phyloP scores from a whole-genome alignment of 2,329 filamentous ascomycete genomes.

The Lasiodiplodia theobromae region DNA sequence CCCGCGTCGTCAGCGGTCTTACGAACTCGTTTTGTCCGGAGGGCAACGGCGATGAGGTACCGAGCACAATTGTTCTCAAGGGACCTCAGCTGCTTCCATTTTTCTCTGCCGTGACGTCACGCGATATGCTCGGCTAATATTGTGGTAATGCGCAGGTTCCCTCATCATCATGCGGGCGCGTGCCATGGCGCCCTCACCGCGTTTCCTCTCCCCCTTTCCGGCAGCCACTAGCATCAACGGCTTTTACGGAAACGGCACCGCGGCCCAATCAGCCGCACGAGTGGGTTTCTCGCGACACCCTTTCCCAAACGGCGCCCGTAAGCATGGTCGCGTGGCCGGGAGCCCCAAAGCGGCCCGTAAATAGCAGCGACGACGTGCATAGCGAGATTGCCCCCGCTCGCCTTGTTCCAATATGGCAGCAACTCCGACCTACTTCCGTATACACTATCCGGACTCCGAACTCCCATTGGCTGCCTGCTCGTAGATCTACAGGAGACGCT shows the following conservation, averaged over 20 bases:
- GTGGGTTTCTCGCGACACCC: not conserved
- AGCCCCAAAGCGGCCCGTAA: not conserved
- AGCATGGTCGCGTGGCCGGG: slow-evolving; percentile 13
- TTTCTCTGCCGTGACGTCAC: slow-evolving; percentile 5
- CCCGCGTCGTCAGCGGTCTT: not conserved
- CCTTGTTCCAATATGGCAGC: not conserved
- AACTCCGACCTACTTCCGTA: slow-evolving; percentile 10
- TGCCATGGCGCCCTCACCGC: not conserved
- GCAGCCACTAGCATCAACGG: not conserved
- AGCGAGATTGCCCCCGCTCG: slow-evolving; percentile 18
- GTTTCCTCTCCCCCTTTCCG: slow-evolving; percentile 6
- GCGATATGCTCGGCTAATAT: not conserved
- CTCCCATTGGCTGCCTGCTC: not conserved
- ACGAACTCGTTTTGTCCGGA: not conserved
- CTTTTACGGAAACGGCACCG: slow-evolving; percentile 9
- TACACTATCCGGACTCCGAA: not conserved
- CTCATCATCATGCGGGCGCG: not conserved
- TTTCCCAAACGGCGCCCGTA: slow-evolving; percentile 7
- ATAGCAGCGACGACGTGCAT: not conserved
- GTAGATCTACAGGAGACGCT: slow-evolving; percentile 23
- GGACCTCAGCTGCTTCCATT: too few relatives aligned
- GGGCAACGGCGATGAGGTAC: not conserved
- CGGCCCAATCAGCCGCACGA: slow-evolving; percentile 4
- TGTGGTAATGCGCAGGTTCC: too few relatives aligned
- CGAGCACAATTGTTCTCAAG: not conserved